Conservation (phyloP, 768 basidiomycete species). For the Astraeus odoratus region DNA sequence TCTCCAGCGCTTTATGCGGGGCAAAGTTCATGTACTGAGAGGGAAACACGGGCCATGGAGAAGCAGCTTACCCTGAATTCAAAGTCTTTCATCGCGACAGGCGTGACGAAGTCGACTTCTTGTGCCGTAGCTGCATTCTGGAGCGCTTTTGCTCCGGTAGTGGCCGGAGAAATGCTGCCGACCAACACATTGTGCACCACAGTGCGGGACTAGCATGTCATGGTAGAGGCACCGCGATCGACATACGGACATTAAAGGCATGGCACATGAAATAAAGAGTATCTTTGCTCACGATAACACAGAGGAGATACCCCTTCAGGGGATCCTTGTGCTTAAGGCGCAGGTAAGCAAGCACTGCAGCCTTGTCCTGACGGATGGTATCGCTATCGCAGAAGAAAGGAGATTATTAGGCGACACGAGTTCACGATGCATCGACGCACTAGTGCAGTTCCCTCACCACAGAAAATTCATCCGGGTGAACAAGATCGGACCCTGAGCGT, state of each 20-base stretch:
- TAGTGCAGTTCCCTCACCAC: constrained; percentile 65
- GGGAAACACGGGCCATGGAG: constrained; percentile 5
- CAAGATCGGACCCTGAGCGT: constrained; percentile 62
- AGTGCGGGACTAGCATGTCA: constrained; percentile 43
- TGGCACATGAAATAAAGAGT: not conserved
- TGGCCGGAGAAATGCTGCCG: constrained; percentile 74
- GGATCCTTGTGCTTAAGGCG: constrained; percentile 77
- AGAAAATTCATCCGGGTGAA: constrained; percentile 73
- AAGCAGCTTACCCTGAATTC: constrained; percentile 41
- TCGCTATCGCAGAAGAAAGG: constrained; percentile 36
- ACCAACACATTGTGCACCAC: constrained; percentile 69
- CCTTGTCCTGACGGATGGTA: constrained; percentile 73
- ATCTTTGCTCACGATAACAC: constrained; percentile 53
- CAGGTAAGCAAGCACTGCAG: constrained; percentile 70
- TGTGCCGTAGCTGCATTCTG: constrained; percentile 80
- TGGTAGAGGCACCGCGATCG: not conserved
- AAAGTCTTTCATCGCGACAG: constrained; percentile 44
- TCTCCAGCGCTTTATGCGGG: constrained; percentile 50
- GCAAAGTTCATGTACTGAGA: constrained; percentile 3
- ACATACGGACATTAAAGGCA: constrained; percentile 3
- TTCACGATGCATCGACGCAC: no score
- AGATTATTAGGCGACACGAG: not conserved
- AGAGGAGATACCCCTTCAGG: constrained; percentile 67
- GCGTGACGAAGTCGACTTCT: constrained; percentile 70
- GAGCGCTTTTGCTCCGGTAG: constrained; percentile 65